These are phyloP conservation scores for Fusarium subglutinans DNA, from an alignment of 2,329 filamentous ascomycete genomes.

Conservation along the genomic window DNA sequence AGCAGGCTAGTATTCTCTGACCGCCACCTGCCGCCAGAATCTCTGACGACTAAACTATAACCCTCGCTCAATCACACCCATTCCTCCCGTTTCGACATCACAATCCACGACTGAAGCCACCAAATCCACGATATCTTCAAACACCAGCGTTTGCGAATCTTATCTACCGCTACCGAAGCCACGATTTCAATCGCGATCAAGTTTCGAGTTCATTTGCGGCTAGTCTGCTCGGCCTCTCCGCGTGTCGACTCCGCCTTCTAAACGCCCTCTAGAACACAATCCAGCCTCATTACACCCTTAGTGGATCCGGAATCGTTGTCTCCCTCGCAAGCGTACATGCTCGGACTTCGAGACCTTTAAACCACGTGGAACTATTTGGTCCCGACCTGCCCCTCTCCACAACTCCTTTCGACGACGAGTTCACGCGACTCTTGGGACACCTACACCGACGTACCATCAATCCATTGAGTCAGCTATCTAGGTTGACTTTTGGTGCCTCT, in stretches of 20 bases:
- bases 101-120: conserved; percentile 12
- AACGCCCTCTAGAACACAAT: conserved; percentile 27
- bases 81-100: conserved; percentile 3
- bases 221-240: conserved; percentile 34
- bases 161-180: conserved; percentile 4
- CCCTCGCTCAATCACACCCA: conserved; percentile 6
- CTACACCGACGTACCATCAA: conserved; percentile 11
- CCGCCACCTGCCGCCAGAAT: conserved; percentile 24
- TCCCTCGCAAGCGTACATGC: conserved; percentile 26
- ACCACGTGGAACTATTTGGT: conserved; percentile 41
- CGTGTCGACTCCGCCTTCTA: conserved; percentile 22
- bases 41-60: conserved; percentile 4
- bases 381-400: conserved; percentile 24
- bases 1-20: conserved; percentile 25
- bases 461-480: neutral
- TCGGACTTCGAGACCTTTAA: conserved; percentile 29
- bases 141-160: neutral
- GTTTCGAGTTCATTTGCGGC: conserved; percentile 18
- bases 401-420: conserved; percentile 4
- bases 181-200: conserved; percentile 14
- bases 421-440: conserved; percentile 15
- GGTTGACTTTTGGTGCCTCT: neutral
- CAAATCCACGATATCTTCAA: neutral
- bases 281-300: conserved; percentile 23
- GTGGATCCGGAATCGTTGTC: conserved; percentile 35